Conservation (phyloP, 2,329 filamentous ascomycete species). For the Trichoderma cornu-damae region DNA sequence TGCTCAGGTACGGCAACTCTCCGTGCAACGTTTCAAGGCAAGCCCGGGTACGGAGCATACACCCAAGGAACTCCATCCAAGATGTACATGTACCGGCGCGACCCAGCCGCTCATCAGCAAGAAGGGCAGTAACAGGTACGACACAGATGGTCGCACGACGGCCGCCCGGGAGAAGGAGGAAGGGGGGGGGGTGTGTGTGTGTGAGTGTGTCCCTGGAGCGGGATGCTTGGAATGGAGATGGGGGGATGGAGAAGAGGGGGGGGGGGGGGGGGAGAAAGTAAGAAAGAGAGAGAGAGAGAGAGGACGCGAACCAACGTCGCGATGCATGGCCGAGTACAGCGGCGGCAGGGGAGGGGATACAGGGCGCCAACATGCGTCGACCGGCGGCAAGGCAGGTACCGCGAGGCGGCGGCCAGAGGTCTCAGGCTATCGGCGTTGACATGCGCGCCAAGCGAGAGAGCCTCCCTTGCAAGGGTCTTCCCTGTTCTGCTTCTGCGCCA, state of each 20-base stretch:
- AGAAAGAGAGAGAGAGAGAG: neutral
- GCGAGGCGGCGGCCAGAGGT: constrained; percentile 1
- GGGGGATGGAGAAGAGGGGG: neutral
- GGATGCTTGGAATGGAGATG: constrained; percentile 5
- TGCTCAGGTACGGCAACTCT: constrained; percentile 2
- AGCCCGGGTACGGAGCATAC: neutral
- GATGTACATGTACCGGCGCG: no score
- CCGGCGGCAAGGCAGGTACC: constrained; percentile 10
- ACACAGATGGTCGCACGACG: no score
- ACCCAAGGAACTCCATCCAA: no score
- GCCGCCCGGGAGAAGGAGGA: no score
- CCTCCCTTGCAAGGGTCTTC: neutral
- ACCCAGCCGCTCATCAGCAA: neutral
- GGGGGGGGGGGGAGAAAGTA: neutral
- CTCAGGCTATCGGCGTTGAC: neutral
- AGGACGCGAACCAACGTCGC: constrained; percentile 13
- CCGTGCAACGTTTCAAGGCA: constrained; percentile 9
- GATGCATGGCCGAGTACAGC: constrained; percentile 6
- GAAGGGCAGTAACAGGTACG: no score
- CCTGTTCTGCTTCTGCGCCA: no score
- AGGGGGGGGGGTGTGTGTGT: no score
- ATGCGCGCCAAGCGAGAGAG: neutral
- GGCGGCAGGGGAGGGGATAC: neutral
- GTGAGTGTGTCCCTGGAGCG: neutral
- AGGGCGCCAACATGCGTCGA: constrained; percentile 1